Evolutionary conservation across 768 basidiomycete genomes (phyloP).

Genomic region (Hygrocybe coccinea): DNA sequence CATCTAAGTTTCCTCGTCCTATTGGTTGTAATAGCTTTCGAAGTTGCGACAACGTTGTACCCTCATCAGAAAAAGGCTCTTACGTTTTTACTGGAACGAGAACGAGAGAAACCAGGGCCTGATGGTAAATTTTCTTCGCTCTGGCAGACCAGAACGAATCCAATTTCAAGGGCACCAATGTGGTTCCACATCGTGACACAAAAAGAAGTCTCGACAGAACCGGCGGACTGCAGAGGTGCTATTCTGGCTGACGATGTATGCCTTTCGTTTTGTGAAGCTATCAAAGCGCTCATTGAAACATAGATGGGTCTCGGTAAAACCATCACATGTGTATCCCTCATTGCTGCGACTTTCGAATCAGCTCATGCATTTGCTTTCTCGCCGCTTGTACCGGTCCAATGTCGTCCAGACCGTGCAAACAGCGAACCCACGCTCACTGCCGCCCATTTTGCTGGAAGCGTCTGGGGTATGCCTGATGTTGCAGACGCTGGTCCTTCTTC

Average conservation of each 20-base stretch:
- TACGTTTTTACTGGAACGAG: slow-evolving; percentile 88
- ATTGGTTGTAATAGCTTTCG: slow-evolving; percentile 38
- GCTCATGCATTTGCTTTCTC: slow-evolving; percentile 61
- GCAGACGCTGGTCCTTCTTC: slow-evolving; percentile 27
- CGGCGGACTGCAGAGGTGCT: slow-evolving; percentile 74
- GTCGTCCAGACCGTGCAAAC: slow-evolving; percentile 28
- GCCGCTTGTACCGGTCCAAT: slow-evolving; percentile 44
- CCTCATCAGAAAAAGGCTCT: slow-evolving; percentile 98
- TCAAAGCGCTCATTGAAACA: slow-evolving; percentile 1
- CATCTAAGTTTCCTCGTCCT: slow-evolving; percentile 8
- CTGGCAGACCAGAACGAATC: slow-evolving; percentile 59
- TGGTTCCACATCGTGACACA: slow-evolving; percentile 88
- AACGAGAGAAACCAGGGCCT: slow-evolving; percentile 54
- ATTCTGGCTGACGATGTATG: slow-evolving; percentile 96
- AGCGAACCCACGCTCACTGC: slow-evolving; percentile 31
- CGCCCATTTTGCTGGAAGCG: slow-evolving; percentile 69
- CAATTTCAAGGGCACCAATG: slow-evolving; percentile 37
- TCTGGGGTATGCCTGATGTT: slow-evolving; percentile 78
- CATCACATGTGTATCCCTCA: slow-evolving; percentile 89
- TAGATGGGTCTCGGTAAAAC: slow-evolving; percentile 99
- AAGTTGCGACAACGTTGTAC: slow-evolving; percentile 83
- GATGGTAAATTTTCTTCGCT: slow-evolving; percentile 66
- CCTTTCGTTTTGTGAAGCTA: slow-evolving; percentile 10
- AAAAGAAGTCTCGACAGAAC: slow-evolving; percentile 62
- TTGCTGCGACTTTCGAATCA: slow-evolving; percentile 75